phyloP scores from a whole-genome alignment of 1,139 yeast genomes.

The Geotrichum bryndzae region DNA sequence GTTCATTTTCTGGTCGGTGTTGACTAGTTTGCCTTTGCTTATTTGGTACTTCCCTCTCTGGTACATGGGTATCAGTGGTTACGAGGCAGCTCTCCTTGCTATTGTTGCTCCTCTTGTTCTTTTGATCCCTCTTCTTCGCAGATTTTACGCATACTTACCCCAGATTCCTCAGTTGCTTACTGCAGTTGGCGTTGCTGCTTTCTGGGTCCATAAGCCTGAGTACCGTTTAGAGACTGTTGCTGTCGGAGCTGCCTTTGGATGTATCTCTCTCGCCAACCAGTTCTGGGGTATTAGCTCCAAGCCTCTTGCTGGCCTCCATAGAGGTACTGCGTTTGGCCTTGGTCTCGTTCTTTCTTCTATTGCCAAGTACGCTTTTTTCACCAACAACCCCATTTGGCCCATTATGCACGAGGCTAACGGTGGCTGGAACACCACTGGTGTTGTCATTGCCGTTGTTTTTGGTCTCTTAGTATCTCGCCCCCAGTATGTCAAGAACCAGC shows the following conservation, averaged over 20 bases:
- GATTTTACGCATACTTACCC: constrained; percentile 45
- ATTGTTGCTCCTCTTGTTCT: constrained; percentile 56
- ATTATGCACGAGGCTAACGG: constrained; percentile 82
- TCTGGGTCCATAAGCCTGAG: constrained; percentile 60
- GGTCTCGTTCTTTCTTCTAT: constrained; percentile 73
- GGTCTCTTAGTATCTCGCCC: constrained; percentile 50
- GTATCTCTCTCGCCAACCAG: constrained; percentile 59
- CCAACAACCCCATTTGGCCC: constrained; percentile 96
- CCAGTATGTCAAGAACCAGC: constrained; percentile 25
- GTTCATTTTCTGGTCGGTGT: constrained; percentile 75
- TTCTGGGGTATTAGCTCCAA: constrained; percentile 44
- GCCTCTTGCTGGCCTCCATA: constrained; percentile 45
- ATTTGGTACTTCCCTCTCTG: constrained; percentile 97
- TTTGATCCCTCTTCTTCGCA: constrained; percentile 47
- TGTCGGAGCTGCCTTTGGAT: constrained; percentile 59
- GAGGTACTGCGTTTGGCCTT: constrained; percentile 55
- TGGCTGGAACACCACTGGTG: constrained; percentile 73
- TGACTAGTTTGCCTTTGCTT: constrained; percentile 74
- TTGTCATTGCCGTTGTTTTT: constrained; percentile 57
- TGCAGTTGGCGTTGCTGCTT: constrained; percentile 70
- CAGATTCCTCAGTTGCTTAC: constrained; percentile 53
- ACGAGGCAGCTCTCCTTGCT: constrained; percentile 65
- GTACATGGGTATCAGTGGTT: constrained; percentile 97
- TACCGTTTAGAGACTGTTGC: constrained; percentile 59
- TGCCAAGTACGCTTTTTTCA: constrained; percentile 66